Base-by-base conservation (phyloP, 2,329 filamentous ascomycete genomes). In the Cryphonectria nitschkei region DNA sequence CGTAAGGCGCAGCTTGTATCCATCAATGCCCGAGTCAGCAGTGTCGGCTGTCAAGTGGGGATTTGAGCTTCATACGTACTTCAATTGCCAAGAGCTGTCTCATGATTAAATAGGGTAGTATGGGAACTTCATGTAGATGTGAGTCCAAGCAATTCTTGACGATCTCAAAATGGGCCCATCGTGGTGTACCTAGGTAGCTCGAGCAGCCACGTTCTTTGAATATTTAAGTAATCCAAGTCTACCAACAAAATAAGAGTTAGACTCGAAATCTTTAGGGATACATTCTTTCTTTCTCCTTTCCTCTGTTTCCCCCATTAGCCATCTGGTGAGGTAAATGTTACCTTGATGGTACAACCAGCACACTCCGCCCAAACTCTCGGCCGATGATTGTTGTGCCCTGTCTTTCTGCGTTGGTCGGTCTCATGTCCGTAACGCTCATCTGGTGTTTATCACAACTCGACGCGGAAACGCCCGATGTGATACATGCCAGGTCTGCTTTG, bases 1-100 rank as follows among this genome's bases (percentile, higher is more conserved):
- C 22, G 8, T 14, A 29, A 29, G 32, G n/a, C 52, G 26, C 9
- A 16, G 52, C 52, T 19, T 58, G 54, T 32, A 9, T 22, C 46
- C 46, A 50, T 50, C 46, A 19, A 32, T 58, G 54, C 14, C 16
- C 54, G 54, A 58, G 54, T 58, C 54, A 58, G 54, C 54, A 56
- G 52, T 19, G 13, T 32, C 19, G 54, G 54, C 13, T 6, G 5
- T 14, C 26, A 32, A 34, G 54, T 58, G 54, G 54, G 54, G 54
- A 13, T 19, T 32, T 32, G 54, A 32, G 29, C 13, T 7, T 32
- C 16, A 19, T 5, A 34, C 13, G 26, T 32, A 8, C 11, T 58
- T 58, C 26, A 58, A 3, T 34, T 16, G 26, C 54, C 19, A 19
- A 58, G 14, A 58, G 26, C 8, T 58, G 26, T 58, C 54, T 58